Conservation (phyloP, 2,329 filamentous ascomycete species). For the Nemania diffusa region DNA sequence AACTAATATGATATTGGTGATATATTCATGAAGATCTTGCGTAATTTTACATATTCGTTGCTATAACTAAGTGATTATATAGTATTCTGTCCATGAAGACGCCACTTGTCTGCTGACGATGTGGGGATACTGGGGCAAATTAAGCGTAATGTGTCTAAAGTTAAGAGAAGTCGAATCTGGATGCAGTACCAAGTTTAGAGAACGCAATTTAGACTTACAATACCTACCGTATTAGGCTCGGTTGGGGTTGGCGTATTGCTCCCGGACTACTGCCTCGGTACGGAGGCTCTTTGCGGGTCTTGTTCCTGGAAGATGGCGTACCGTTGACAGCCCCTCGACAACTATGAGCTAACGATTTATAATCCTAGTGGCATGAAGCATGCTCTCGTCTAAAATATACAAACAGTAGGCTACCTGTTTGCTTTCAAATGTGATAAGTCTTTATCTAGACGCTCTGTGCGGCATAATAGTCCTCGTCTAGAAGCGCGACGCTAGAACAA, state of each 20-base stretch:
- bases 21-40: not conserved
- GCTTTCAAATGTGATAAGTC: not conserved
- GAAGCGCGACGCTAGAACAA: constrained; percentile 22
- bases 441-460: constrained; percentile 19
- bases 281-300: not conserved
- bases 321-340: not conserved
- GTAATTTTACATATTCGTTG: not conserved
- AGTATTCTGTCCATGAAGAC: no score
- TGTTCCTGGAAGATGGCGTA: not conserved
- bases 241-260: not conserved
- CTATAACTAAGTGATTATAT: not conserved
- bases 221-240: not conserved
- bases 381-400: not conserved
- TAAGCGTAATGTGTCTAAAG: no score
- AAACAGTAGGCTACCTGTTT: not conserved
- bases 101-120: not conserved
- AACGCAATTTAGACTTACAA: not conserved
- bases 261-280: not conserved
- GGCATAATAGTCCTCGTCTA: not conserved
- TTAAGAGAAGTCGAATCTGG: not conserved
- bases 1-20: not conserved
- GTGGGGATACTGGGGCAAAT: no score
- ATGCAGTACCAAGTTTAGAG: not conserved
- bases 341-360: not conserved
- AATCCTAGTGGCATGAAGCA: not conserved